A percentile compares a stretch with the other conserved stretches of the same genome.
These are phyloP conservation scores for Pseudocercospora pini-densiflorae DNA, from an alignment of 2,329 filamentous ascomycete genomes.

Conservation along the genomic window DNA sequence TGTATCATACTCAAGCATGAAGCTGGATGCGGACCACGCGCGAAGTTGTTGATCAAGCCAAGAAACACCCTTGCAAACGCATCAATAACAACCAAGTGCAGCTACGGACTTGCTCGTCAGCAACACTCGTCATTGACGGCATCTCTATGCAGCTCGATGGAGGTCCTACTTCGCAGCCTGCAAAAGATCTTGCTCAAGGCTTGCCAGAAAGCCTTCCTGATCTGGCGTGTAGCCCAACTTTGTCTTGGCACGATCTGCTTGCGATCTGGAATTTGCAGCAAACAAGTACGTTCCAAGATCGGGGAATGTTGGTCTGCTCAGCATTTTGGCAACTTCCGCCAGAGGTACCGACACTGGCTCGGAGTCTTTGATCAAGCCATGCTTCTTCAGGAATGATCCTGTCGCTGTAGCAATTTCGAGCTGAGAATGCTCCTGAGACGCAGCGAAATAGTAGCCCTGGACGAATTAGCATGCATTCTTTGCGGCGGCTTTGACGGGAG, in stretches of 20 bases:
- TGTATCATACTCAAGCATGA: not conserved
- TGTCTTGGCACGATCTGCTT: slow-evolving; percentile 58
- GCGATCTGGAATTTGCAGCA: slow-evolving; percentile 62
- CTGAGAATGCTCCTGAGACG: slow-evolving; percentile 42
- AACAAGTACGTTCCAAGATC: slow-evolving; percentile 42
- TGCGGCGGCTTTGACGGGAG: not conserved
- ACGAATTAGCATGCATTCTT: slow-evolving; percentile 20
- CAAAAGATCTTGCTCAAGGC: slow-evolving; percentile 46
- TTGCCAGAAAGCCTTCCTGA: slow-evolving; percentile 55
- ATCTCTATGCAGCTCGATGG: not conserved
- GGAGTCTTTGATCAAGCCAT: slow-evolving; percentile 31
- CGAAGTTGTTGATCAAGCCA: not conserved
- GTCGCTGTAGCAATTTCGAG: slow-evolving; percentile 34
- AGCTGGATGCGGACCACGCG: not conserved
- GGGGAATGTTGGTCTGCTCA: slow-evolving; percentile 27
- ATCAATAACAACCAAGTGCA: not conserved
- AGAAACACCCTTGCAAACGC: not conserved
- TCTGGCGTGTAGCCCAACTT: slow-evolving; percentile 62
- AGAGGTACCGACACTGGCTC: slow-evolving; percentile 36
- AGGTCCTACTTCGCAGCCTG: not conserved
- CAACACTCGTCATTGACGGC: not conserved
- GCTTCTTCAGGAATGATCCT: slow-evolving; percentile 36
- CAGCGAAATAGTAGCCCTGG: slow-evolving; percentile 55
- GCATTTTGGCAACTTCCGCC: slow-evolving; percentile 37
- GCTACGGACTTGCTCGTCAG: not conserved